Evolutionary conservation across 768 basidiomycete species (phyloP).

Genomic region (Suillus subaureus): DNA sequence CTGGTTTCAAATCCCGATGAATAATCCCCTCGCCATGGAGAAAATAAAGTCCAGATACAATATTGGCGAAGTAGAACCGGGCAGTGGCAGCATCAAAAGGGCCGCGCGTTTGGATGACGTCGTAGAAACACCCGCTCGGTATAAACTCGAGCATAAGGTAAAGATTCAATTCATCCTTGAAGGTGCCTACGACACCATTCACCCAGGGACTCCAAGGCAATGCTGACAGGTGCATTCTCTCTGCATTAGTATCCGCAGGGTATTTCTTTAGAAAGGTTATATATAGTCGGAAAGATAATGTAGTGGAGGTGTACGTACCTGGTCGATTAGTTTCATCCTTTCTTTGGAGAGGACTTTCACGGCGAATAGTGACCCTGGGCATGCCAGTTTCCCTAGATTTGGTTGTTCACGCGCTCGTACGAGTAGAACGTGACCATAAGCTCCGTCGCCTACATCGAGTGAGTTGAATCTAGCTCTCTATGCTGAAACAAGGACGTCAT

Average conservation of each 20-base stretch:
- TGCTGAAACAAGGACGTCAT: neutral
- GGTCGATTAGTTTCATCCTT: slow-evolving; percentile 34
- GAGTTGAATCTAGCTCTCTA: neutral
- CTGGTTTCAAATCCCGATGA: slow-evolving; percentile 61
- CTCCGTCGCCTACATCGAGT: slow-evolving; percentile 40
- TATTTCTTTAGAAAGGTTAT: slow-evolving; percentile 21
- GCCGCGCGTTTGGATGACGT: slow-evolving; percentile 34
- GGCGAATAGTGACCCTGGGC: slow-evolving; percentile 43
- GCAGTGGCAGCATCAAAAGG: slow-evolving; percentile 35
- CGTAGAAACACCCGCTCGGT: slow-evolving; percentile 45
- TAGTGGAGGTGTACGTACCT: slow-evolving; percentile 20
- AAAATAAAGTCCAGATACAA: slow-evolving; percentile 51
- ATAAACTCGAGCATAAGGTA: slow-evolving; percentile 56
- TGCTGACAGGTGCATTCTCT: slow-evolving; percentile 41
- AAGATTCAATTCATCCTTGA: slow-evolving; percentile 48
- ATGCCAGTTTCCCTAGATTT: slow-evolving; percentile 33
- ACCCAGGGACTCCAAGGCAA: slow-evolving; percentile 60
- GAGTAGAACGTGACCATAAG: slow-evolving; percentile 44
- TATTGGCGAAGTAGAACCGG: slow-evolving; percentile 59
- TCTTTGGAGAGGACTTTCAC: slow-evolving; percentile 46
- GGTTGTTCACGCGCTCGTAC: slow-evolving; percentile 37
- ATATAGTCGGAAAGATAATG: slow-evolving; percentile 6
- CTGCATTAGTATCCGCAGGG: slow-evolving; percentile 38
- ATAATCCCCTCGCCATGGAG: slow-evolving; percentile 46
- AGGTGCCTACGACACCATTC: slow-evolving; percentile 45